Percentiles rank a stretch among this genome's conserved stretches.
These are phyloP conservation scores for Clarireedia monteithiana DNA, from an alignment of 2,329 filamentous ascomycete genomes.

Conservation along the genomic window DNA sequence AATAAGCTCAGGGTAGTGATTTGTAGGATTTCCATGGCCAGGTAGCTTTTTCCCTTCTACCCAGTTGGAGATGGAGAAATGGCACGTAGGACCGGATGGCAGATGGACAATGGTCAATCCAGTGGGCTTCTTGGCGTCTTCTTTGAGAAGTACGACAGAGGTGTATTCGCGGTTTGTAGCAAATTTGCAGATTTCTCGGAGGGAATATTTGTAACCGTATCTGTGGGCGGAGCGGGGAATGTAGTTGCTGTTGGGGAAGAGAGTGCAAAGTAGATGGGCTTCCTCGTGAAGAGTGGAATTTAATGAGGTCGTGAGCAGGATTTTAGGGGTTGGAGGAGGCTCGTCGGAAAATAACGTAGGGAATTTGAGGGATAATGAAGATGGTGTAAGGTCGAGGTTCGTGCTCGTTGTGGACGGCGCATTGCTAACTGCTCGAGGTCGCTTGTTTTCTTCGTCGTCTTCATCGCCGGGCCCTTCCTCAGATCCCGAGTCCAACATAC, in stretches of 20 bases:
- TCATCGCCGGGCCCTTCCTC: conserved; percentile 39
- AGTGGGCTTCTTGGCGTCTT: conserved; percentile 79
- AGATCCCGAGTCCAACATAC: conserved; percentile 64
- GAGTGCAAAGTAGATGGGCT: conserved; percentile 65
- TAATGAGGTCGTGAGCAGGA: conserved; percentile 85
- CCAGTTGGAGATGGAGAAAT: conserved; percentile 88
- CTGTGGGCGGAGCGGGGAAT: conserved; percentile 78
- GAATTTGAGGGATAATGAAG: conserved; percentile 53
- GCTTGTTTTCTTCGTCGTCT: conserved; percentile 33
- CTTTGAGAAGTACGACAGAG: conserved; percentile 74
- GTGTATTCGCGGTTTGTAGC: conserved; percentile 78
- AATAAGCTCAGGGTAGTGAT: conserved; percentile 82
- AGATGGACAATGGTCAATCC: conserved; percentile 80
- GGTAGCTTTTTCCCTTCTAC: conserved; percentile 80
- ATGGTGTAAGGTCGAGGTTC: conserved; percentile 55
- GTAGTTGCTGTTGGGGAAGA: conserved; percentile 78
- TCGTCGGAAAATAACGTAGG: conserved; percentile 53
- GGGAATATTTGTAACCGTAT: conserved; percentile 82
- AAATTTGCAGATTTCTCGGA: conserved; percentile 84
- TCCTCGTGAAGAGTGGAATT: conserved; percentile 83
- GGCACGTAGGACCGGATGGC: conserved; percentile 80
- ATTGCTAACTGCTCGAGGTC: conserved; percentile 32
- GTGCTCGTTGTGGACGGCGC: conserved; percentile 51
- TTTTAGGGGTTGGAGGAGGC: conserved; percentile 62
- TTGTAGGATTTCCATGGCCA: conserved; percentile 80